Evolutionary conservation across 2,329 filamentous ascomycete species (phyloP).

Genomic region (Penicillium rolfsii): DNA sequence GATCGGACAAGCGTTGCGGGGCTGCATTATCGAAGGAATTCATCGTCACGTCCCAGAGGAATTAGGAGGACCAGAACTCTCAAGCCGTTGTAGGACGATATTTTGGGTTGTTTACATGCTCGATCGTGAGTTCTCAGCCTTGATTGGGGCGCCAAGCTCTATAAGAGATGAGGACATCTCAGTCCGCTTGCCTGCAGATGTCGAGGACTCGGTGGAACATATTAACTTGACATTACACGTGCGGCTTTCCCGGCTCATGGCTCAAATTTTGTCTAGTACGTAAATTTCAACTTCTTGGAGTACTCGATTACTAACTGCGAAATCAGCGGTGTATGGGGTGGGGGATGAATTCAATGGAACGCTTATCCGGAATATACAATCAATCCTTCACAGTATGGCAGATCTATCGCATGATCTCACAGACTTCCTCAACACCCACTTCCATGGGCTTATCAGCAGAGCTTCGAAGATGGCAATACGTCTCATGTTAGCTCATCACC

Average conservation of each 20-base stretch:
- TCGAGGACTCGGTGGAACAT: constrained; percentile 27
- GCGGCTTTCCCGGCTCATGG: constrained; percentile 31
- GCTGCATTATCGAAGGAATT: constrained; percentile 35
- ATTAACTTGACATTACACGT: constrained; percentile 33
- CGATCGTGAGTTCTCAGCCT: constrained; percentile 33
- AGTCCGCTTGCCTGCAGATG: constrained; percentile 28
- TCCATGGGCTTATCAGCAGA: constrained; percentile 30
- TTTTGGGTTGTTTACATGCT: constrained; percentile 38
- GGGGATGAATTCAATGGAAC: constrained; percentile 30
- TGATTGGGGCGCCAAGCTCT: constrained; percentile 34
- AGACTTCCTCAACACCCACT: constrained; percentile 28
- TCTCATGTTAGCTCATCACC: constrained; percentile 34
- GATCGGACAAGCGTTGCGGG: constrained; percentile 35
- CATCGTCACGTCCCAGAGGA: constrained; percentile 34
- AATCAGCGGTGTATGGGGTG: constrained; percentile 32
- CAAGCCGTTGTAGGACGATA: constrained; percentile 30
- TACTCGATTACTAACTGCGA: not conserved
- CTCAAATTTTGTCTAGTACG: constrained; percentile 33
- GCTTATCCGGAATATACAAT: constrained; percentile 31
- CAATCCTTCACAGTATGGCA: constrained; percentile 32
- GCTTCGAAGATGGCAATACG: constrained; percentile 34
- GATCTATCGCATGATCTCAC: constrained; percentile 32
- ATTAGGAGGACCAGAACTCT: constrained; percentile 28
- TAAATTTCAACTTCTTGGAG: not conserved
- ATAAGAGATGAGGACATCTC: constrained; percentile 37